Conservation (phyloP, 1,139 yeast species). For the Zygosaccharomyces sapae region DNA sequence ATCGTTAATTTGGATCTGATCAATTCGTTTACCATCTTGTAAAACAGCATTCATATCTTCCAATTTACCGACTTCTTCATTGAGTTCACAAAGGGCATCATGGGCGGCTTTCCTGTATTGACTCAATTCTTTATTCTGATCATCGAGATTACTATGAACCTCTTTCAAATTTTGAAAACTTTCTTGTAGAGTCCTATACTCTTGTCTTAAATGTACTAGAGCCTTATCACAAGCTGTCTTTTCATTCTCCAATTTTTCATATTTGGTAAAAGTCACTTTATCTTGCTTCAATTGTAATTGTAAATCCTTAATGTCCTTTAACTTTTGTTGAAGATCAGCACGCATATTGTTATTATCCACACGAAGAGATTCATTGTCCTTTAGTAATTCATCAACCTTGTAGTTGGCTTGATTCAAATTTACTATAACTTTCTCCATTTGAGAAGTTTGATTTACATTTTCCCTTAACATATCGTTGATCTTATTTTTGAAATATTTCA, state of each 20-base stretch:
- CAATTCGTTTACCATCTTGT: neutral
- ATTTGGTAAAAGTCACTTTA: neutral
- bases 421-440: neutral
- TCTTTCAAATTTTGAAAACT: neutral
- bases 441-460: constrained; percentile 1
- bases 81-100: constrained; percentile 1
- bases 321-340: neutral
- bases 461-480: constrained; percentile 2
- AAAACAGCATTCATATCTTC: neutral
- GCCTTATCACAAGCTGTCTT: constrained; percentile 2
- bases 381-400: neutral
- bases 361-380: constrained; percentile 1
- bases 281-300: neutral
- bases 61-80: constrained; percentile 2
- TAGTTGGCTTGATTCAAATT: neutral
- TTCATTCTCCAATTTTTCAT: neutral
- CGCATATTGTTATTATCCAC: neutral
- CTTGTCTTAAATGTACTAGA: neutral
- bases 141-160: neutral
- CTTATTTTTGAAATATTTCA: constrained; percentile 3
- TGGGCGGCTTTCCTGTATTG: neutral
- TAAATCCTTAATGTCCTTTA: neutral
- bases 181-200: neutral
- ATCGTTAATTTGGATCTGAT: neutral
- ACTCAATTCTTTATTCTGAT: constrained; percentile 1